Evolutionary conservation across 257 asterid species (phyloP).

Genomic region (Ilex asprella): DNA sequence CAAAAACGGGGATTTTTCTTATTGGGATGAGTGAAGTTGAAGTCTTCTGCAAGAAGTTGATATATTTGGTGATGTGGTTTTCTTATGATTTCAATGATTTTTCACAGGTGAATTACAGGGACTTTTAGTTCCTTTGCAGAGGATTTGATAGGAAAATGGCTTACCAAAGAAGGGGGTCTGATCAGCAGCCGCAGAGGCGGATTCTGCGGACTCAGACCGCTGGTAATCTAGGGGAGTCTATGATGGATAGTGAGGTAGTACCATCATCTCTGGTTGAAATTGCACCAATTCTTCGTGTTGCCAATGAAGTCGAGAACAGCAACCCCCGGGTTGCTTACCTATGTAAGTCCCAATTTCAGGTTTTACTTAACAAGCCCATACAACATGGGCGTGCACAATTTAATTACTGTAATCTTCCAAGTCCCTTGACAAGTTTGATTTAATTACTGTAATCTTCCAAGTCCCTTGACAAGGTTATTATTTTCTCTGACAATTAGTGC

Average conservation of each 20-base stretch:
- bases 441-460: background rate
- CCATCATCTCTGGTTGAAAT: slow-evolving; percentile 93
- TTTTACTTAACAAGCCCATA: no score
- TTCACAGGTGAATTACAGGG: slow-evolving; percentile 25
- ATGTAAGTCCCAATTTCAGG: slow-evolving; percentile 45
- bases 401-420: background rate
- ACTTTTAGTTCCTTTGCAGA: slow-evolving; percentile 14
- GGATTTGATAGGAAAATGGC: slow-evolving; percentile 58
- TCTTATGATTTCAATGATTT: slow-evolving; percentile 3
- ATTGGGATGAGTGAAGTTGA: background rate
- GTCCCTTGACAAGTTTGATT: background rate
- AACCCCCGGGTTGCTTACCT: slow-evolving; percentile 93
- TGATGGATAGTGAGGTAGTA: slow-evolving; percentile 98
- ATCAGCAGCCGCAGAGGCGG: slow-evolving; percentile 67
- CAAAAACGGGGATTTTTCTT: background rate
- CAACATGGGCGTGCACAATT: background rate
- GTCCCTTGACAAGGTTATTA: background rate
- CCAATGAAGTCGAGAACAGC: slow-evolving; percentile 90
- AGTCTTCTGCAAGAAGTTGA: background rate
- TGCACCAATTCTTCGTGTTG: slow-evolving; percentile 98
- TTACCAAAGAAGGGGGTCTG: slow-evolving; percentile 81
- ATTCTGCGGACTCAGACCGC: slow-evolving; percentile 88
- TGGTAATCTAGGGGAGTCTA: slow-evolving; percentile 90
- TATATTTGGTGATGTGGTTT: background rate
- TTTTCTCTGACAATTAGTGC: no score